A percentile compares a stretch with the other conserved stretches of the same genome.
These are phyloP conservation scores for Solanum virginianum DNA, from an alignment of 257 asterid species.

Conservation along the genomic window DNA sequence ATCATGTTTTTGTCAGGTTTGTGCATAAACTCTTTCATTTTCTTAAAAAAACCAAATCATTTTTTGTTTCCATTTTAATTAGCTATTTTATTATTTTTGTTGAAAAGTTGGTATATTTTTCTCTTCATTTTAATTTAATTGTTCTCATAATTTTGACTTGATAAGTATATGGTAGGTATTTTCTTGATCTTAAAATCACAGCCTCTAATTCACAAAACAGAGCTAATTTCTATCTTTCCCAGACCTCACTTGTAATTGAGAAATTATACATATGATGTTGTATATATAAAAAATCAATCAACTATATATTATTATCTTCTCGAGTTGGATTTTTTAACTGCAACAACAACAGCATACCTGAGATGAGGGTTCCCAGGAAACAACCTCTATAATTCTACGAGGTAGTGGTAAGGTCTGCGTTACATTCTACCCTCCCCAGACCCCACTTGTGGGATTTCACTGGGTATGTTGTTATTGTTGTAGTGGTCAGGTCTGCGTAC, in stretches of 20 bases:
- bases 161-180: not conserved
- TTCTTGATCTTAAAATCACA: not conserved
- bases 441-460: too few relatives aligned
- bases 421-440: too few relatives aligned
- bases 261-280: not conserved
- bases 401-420: too few relatives aligned
- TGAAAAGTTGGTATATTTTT: not conserved
- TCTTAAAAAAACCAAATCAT: not conserved
- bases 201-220: not conserved
- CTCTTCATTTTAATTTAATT: too few relatives aligned
- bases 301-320: not conserved
- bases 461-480: too few relatives aligned
- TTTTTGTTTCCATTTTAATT: not conserved
- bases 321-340: not conserved
- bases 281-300: not conserved
- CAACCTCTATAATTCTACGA: too few relatives aligned
- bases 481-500: too few relatives aligned
- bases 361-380: too few relatives aligned
- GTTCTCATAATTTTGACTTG: not conserved
- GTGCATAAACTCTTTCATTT: not conserved
- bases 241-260: not conserved
- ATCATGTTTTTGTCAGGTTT: not conserved
- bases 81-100: not conserved
- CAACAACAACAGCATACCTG: too few relatives aligned
- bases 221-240: rapidly evolving